Evolutionary conservation across 306 rosid species (phyloP).

Genomic region (Trichosanthes truncata): DNA sequence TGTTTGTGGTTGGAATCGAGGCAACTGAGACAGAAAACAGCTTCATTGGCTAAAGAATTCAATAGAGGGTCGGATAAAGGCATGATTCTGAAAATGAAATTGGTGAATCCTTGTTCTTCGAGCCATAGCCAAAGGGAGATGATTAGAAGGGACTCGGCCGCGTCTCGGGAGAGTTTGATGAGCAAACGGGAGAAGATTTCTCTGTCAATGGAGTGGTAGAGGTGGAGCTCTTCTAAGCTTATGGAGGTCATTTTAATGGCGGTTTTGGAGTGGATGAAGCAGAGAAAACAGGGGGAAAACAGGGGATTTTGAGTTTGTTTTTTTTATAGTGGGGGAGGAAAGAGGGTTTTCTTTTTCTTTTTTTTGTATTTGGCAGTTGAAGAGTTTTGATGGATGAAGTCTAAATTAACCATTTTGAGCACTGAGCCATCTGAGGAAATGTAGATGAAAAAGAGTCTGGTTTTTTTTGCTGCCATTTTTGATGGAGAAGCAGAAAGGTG

Average conservation of each 20-base stretch:
- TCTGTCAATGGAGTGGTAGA: constrained; percentile 29
- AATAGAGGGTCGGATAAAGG: background rate
- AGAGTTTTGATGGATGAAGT: background rate
- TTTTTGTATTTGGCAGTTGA: background rate
- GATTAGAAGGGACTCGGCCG: constrained; percentile 23
- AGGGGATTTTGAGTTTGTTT: background rate
- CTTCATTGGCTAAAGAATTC: constrained; percentile 30
- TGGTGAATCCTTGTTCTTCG: constrained; percentile 19
- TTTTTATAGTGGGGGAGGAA: background rate
- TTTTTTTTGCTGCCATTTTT: background rate
- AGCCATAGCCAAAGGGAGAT: constrained; percentile 63
- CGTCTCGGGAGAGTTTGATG: constrained; percentile 9
- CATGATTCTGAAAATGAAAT: constrained; percentile 14
- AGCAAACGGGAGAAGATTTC: constrained; percentile 27
- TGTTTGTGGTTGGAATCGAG: constrained; percentile 12
- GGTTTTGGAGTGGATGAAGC: background rate
- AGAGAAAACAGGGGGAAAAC: background rate
- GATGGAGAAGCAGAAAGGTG: background rate
- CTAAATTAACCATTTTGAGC: background rate
- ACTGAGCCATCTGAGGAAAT: background rate
- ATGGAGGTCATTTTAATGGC: constrained; percentile 3
- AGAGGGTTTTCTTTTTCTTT: background rate
- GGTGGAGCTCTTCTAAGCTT: constrained; percentile 16
- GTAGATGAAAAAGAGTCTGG: background rate
- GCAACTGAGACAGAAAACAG: constrained; percentile 25